These are phyloP conservation scores for Phialophora expanda DNA, from an alignment of 2,329 filamentous ascomycete species.

Conservation along the genomic window DNA sequence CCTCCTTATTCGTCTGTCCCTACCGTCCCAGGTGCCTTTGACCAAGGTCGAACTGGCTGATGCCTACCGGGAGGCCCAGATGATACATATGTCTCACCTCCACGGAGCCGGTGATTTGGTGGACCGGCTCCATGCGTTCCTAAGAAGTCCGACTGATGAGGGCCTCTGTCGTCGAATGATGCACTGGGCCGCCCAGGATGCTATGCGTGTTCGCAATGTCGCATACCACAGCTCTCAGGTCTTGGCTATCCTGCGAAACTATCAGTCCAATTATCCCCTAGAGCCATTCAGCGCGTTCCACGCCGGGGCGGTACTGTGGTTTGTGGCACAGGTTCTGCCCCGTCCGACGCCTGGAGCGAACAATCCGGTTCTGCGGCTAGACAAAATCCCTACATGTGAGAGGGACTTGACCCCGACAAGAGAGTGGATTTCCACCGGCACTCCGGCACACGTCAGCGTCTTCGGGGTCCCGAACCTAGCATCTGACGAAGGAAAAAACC, in stretches of 20 bases:
- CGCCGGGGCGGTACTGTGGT: conserved; percentile 1
- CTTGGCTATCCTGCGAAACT: not conserved
- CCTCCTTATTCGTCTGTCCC: not conserved
- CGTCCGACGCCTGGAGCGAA: not conserved
- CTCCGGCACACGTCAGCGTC: not conserved
- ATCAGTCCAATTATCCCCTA: not conserved
- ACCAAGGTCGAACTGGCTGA: not conserved
- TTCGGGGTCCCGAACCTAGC: not conserved
- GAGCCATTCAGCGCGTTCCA: conserved; percentile 3
- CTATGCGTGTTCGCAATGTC: not conserved
- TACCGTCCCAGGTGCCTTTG: too few relatives aligned
- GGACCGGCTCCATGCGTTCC: conserved; percentile 15
- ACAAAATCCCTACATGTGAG: not conserved
- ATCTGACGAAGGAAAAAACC: not conserved
- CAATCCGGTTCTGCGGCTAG: not conserved
- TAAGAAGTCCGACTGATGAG: not conserved
- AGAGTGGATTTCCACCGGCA: not conserved
- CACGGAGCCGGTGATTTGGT: conserved; percentile 11
- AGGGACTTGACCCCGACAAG: not conserved
- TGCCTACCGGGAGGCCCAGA: not conserved
- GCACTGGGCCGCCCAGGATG: not conserved
- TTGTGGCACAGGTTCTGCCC: not conserved
- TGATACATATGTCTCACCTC: conserved; percentile 14
- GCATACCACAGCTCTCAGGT: conserved; percentile 4
- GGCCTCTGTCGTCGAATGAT: not conserved